Evolutionary conservation across 139 green algal species (phyloP).

Genomic region (Diplosphaera chodatii): DNA sequence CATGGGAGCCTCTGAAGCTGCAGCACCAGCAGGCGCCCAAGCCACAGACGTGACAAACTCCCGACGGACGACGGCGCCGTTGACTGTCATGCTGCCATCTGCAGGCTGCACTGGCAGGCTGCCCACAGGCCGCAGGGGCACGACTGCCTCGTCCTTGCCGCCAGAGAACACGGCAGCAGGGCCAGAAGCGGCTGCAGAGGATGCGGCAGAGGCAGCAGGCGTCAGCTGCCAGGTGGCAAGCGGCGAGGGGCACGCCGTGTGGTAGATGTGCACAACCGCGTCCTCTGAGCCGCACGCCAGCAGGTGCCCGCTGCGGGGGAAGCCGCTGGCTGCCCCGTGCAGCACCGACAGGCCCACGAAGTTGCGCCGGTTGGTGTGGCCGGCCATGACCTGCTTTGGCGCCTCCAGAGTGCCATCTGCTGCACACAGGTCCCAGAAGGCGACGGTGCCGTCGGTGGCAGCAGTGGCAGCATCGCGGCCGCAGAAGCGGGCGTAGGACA

Average conservation of each 20-base stretch:
- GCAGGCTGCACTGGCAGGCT: not conserved
- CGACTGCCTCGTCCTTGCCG: not conserved
- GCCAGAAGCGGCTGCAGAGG: not conserved
- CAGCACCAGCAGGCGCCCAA: slow-evolving; percentile 20
- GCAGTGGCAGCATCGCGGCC: slow-evolving; percentile 46
- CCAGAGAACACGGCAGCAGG: not conserved
- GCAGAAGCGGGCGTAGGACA: slow-evolving; percentile 83
- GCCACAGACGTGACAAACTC: slow-evolving; percentile 30
- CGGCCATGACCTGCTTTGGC: slow-evolving; percentile 22
- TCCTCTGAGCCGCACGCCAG: slow-evolving; percentile 74
- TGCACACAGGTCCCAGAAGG: slow-evolving; percentile 48
- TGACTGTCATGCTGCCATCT: slow-evolving; percentile 2
- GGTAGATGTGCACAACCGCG: slow-evolving; percentile 17
- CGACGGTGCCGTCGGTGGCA: slow-evolving; percentile 72
- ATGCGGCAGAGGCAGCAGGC: not conserved
- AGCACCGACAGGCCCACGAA: slow-evolving; percentile 82
- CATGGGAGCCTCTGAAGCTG: slow-evolving; percentile 7
- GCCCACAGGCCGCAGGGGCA: not conserved
- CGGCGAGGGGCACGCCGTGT: slow-evolving; percentile 14
- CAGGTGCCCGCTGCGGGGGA: slow-evolving; percentile 27
- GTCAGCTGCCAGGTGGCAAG: slow-evolving; percentile 8
- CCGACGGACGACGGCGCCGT: not conserved
- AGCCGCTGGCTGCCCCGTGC: slow-evolving; percentile 19
- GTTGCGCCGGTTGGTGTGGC: slow-evolving; percentile 84
- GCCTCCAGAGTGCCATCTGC: not conserved